These are phyloP conservation scores for Stylonectria norvegica DNA, from an alignment of 2,329 filamentous ascomycete genomes.

Conservation along the genomic window DNA sequence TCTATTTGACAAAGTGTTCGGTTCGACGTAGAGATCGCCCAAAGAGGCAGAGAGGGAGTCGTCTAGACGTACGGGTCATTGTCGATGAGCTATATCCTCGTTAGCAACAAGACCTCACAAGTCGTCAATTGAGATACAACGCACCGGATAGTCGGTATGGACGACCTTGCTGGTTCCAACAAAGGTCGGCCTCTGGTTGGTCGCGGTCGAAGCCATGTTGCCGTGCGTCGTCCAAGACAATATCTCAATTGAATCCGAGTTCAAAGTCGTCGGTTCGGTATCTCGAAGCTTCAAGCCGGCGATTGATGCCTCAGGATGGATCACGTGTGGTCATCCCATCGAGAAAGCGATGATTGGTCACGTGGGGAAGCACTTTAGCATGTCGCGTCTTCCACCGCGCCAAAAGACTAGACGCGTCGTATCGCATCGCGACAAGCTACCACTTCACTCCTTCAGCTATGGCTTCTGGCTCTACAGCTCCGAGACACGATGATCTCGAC, in stretches of 20 bases:
- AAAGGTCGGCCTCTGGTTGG: conserved; percentile 36
- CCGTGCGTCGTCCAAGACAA: conserved; percentile 27
- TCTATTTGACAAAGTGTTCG: conserved; percentile 1
- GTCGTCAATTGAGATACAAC: conserved; percentile 34
- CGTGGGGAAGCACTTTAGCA: conserved; percentile 14
- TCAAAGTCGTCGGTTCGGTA: conserved; percentile 24
- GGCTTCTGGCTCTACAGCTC: conserved; percentile 11
- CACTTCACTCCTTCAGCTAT: conserved; percentile 24
- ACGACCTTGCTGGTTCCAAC: conserved; percentile 64
- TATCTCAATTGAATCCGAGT: conserved; percentile 27
- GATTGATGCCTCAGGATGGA: conserved; percentile 29
- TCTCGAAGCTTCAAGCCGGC: conserved; percentile 21
- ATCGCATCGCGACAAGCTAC: conserved; percentile 16
- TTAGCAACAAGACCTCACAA: conserved; percentile 23
- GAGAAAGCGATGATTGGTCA: conserved; percentile 15
- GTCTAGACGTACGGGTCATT: conserved; percentile 84
- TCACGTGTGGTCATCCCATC: conserved; percentile 33
- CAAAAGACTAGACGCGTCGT: conserved; percentile 20
- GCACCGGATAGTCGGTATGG: conserved; percentile 81
- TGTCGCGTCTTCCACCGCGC: conserved; percentile 19
- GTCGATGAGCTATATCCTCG: conserved; percentile 79
- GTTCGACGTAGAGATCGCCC: conserved; percentile 3
- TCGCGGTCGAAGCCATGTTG: conserved; percentile 39
- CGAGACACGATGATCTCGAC: conserved; percentile 61
- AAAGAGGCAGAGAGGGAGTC: neutral